Evolutionary conservation across 73 alveolate species (phyloP).

Genomic region (Halteria grandinella): DNA sequence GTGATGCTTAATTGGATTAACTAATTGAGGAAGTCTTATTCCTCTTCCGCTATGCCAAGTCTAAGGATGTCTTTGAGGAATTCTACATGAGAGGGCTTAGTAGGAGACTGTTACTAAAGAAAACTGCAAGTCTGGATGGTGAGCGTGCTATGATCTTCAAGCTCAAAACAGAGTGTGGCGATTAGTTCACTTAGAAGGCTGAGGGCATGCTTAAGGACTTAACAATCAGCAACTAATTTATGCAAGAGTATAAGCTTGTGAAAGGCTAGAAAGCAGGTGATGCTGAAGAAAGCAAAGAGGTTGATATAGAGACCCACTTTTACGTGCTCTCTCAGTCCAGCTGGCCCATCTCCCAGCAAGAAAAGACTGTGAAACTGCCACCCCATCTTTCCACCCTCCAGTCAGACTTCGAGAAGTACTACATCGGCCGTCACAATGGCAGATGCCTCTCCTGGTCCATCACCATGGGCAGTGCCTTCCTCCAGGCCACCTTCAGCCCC

Average conservation of each 20-base stretch:
- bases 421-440: conserved; percentile 33
- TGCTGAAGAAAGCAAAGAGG: background rate
- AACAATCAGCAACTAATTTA: conserved; percentile 46
- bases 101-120: conserved; percentile 63
- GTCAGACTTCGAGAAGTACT: conserved; percentile 43
- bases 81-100: conserved; percentile 65
- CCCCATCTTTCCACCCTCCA: background rate
- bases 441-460: conserved; percentile 47
- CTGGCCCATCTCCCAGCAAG: conserved; percentile 51
- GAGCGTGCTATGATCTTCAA: conserved; percentile 54
- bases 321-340: conserved; percentile 22
- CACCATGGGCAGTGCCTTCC: conserved; percentile 35
- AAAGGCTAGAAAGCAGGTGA: conserved; percentile 24
- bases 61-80: conserved; percentile 76
- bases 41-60: conserved; percentile 61
- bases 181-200: conserved; percentile 66
- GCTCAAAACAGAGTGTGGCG: conserved; percentile 73
- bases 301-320: conserved; percentile 30
- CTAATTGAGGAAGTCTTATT: conserved; percentile 50
- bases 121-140: conserved; percentile 53
- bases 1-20: conserved; percentile 31
- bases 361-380: conserved; percentile 35
- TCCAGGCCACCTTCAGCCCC: conserved; percentile 36
- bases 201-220: conserved; percentile 72
- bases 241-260: conserved; percentile 36